A percentile compares a stretch with the other conserved stretches of the same genome.
Conservation (phyloP, 768 basidiomycete genomes). For the Boletus subparvulus region DNA sequence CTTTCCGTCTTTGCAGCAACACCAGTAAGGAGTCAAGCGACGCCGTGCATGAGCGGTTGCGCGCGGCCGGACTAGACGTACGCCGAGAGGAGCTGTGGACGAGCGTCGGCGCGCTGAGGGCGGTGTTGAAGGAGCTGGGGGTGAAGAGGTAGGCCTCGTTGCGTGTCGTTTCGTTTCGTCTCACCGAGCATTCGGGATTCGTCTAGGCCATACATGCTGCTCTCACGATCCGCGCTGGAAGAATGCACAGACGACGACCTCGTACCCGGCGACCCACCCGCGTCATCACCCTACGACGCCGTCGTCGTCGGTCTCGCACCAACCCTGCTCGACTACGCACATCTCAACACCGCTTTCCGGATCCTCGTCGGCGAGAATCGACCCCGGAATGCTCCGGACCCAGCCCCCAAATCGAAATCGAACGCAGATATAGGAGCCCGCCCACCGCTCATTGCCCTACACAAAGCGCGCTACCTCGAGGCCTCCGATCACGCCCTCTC, state of each 20-base stretch:
- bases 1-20: conserved; percentile 64
- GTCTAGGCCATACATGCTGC: conserved; percentile 50
- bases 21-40: conserved; percentile 62
- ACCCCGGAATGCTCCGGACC: background rate
- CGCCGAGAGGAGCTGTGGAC: conserved; percentile 55
- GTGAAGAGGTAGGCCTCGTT: conserved; percentile 39
- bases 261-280: background rate
- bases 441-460: conserved; percentile 54
- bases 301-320: conserved; percentile 68
- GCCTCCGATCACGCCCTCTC: conserved; percentile 49
- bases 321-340: conserved; percentile 46
- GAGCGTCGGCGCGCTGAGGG: conserved; percentile 58
- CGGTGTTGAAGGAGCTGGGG: conserved; percentile 40
- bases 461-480: conserved; percentile 55
- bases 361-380: conserved; percentile 49
- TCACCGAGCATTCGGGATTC: background rate
- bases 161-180: background rate
- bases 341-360: conserved; percentile 66
- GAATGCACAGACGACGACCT: conserved; percentile 35
- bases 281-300: conserved; percentile 41
- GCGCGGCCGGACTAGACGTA: conserved; percentile 50
- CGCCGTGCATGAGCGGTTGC: conserved; percentile 44
- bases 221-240: conserved; percentile 48
- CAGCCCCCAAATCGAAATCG: too few species aligned
- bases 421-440: too few species aligned